phyloP scores from a whole-genome alignment of 1,284 basidiomycete species.

The Ganoderma lucidum region DNA sequence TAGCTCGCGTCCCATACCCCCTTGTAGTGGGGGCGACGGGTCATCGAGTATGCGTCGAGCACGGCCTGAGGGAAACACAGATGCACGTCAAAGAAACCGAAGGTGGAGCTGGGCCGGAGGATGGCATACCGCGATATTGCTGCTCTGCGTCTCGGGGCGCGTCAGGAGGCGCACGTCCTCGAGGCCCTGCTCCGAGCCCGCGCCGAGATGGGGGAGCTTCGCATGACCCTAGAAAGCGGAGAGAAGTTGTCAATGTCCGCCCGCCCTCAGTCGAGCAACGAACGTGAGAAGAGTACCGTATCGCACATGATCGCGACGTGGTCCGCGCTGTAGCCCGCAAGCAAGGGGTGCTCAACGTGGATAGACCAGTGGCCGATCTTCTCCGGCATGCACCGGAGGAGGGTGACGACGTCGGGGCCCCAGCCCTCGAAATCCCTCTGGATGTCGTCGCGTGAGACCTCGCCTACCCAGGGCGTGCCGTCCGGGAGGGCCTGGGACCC shows the following conservation, averaged over 20 bases:
- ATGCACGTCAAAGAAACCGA: neutral
- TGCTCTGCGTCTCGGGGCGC: slow-evolving; percentile 50
- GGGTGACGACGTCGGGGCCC: slow-evolving; percentile 53
- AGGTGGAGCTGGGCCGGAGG: too few species aligned
- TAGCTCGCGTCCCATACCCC: slow-evolving; percentile 51
- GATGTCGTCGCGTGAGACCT: slow-evolving; percentile 53
- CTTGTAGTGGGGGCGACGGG: slow-evolving; percentile 54
- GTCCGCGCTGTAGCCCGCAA: slow-evolving; percentile 55
- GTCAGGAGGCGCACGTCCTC: slow-evolving; percentile 65
- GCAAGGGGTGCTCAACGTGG: slow-evolving; percentile 57
- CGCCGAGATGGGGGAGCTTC: slow-evolving; percentile 69
- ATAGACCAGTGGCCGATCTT: slow-evolving; percentile 66
- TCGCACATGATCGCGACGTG: slow-evolving; percentile 65
- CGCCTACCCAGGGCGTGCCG: slow-evolving; percentile 55
- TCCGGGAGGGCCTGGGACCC: slow-evolving; percentile 47
- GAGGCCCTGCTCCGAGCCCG: slow-evolving; percentile 69
- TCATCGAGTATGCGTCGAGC: slow-evolving; percentile 52
- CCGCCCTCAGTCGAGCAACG: too few species aligned
- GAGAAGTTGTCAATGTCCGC: too few species aligned
- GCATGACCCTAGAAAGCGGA: slow-evolving; percentile 54
- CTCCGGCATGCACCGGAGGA: slow-evolving; percentile 54
- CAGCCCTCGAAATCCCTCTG: slow-evolving; percentile 56
- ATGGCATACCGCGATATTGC: slow-evolving; percentile 54
- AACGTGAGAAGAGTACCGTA: slow-evolving; percentile 48
- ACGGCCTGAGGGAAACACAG: slow-evolving; percentile 42